Evolutionary conservation across 129 eudicot species (phyloP), one percentile per base, ranked within the genome.

Genomic region (Flaveria sonorensis): DNA sequence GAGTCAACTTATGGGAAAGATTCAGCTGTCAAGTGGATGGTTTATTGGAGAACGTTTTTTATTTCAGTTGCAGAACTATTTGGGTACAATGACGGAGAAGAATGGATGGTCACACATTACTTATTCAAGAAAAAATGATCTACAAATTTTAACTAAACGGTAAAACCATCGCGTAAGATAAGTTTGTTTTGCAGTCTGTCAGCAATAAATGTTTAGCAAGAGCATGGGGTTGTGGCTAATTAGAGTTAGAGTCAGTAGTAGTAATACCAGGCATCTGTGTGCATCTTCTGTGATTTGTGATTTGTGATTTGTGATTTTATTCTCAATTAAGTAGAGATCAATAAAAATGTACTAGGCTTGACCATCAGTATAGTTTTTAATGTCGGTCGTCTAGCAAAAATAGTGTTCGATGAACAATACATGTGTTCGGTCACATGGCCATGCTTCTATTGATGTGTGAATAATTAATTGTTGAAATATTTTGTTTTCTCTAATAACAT

Each of bases 51-150:
- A 74, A 89, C 99, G 36, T 95, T 95, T 71, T 95, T 95, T 83
- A 86, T 95, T 9, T 75, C 95, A 36, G 99, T 95, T 71, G 97
- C 99, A 8, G 99, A 94, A 66, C 81, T 86, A 21, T 94, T 91
- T 74, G 89, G 87, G 39, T 94, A 94, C 89, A 91, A 87, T 68
- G 75, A 95, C 66, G 99, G 99, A 69, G 96, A 95, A 80, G 99
- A 95, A 79, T 95, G 99, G 99, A 95, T 95, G 99, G 97, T 95
- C 62, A 81, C 97, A 15, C 96, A 84, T 81, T 94, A 89, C 83
- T 82, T 94, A 3, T 94, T 91, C 80, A 89, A 89, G 94, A 95
- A 82, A 85, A 91, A 89, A 62, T 90, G 51, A 87, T 42, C 8
- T 40, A 14, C 42, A 21, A 1, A 15, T 66, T 30, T 48, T 42